These are phyloP conservation scores for Fusarium tanahbumbuense DNA, from an alignment of 2,329 filamentous ascomycete genomes.

Conservation along the genomic window DNA sequence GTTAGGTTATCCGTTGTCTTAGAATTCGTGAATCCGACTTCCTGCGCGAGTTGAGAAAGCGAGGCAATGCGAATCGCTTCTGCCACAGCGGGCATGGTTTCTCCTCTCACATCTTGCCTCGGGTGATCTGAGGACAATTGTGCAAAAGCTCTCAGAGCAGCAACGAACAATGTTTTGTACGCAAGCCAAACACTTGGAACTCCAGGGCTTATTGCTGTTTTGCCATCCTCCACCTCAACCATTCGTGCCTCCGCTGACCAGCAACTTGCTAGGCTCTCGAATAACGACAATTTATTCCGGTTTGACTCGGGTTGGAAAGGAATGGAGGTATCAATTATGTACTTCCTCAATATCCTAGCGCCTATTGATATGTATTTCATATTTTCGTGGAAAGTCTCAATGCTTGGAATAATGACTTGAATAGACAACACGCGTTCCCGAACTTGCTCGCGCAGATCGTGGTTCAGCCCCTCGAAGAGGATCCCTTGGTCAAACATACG, in stretches of 20 bases:
- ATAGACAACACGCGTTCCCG: neutral
- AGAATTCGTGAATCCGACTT: neutral
- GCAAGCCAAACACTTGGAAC: neutral
- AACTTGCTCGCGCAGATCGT: neutral
- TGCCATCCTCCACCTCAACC: neutral
- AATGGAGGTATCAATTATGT: neutral
- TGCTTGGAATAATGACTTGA: slow-evolving; percentile 4
- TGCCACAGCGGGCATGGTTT: slow-evolving; percentile 1
- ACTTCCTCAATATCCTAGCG: neutral
- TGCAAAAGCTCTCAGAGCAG: neutral
- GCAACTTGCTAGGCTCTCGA: neutral
- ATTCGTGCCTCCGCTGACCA: neutral
- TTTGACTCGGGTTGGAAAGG: neutral
- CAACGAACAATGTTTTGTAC: neutral
- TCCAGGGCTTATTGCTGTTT: neutral
- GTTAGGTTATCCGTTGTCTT: neutral
- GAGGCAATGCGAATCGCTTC: neutral
- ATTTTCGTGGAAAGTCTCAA: slow-evolving; percentile 6
- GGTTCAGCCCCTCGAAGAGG: neutral
- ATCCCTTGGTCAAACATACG: neutral
- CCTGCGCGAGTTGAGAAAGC: neutral
- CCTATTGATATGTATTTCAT: slow-evolving; percentile 8
- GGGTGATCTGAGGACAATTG: neutral
- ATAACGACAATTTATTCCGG: neutral
- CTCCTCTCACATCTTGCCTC: slow-evolving; percentile 1